Evolutionary conservation across 805 yeast species (phyloP), one percentile per base, ranked within the genome.

Genomic region (Monosporozyma aerobia): DNA sequence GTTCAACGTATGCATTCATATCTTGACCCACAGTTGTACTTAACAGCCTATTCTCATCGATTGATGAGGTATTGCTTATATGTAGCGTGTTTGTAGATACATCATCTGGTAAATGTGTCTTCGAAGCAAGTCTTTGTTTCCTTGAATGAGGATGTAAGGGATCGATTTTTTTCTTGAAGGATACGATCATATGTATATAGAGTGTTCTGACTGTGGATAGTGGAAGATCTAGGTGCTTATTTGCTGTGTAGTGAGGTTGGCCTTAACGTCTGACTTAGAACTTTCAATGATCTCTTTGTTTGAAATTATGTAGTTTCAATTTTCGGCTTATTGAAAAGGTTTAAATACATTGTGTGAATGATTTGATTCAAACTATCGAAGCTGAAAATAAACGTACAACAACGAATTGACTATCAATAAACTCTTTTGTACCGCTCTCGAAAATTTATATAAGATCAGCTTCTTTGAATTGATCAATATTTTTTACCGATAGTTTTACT

Each of bases 151-250:
- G 59, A 41, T 53, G 57, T 39, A 58, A 57, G n/a, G 51, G 51
- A 41, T 65, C 69, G 3, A 59, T 64, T 47, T 59, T 61, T 56
- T 60, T 61, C 51, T 63, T 58, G 29, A 66, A 52, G 16, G 64
- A 59, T 45, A 62, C 45, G 61, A 63, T 62, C 52, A 30, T 53
- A 44, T 35, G 39, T 35, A 14, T 5, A 14, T 35, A 33, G 37
- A 3, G 9, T 35, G 19, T 39, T 14, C 23, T 14, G 5, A 39
- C 14, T 11, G 14, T 13, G 4, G 13, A 13, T 32, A 4, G 37
- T 32, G 10, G 10, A 10, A 13, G 37, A 7, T 27, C 7, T 27
- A 27, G 5, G 37, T 32, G 37, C 11, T 13, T 32, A 32, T 11
- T 3, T 3, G 37, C 14, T 32, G 37, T 32, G 13, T 35, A 13